Evolutionary conservation across 306 rosid species (phyloP), one percentile per base, ranked within the genome.

Genomic region (Amphicarpaea edgeworthii): DNA sequence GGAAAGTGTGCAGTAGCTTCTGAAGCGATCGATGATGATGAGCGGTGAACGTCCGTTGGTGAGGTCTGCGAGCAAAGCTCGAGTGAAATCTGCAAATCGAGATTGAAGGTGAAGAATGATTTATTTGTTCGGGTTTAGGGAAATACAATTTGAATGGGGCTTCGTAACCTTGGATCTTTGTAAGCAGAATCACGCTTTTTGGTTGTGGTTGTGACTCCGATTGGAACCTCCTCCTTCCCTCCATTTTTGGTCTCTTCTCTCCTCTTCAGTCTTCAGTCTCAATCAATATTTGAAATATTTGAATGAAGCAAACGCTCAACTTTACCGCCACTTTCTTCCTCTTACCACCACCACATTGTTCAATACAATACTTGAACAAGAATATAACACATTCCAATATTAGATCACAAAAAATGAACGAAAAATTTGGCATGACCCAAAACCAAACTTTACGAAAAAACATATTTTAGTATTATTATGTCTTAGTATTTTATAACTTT

Each of bases 21-120:
- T 73, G 82, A 94, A 94, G 8, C 95, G 96, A 62, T 90, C 68
- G 28, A 94, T 82, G 73, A 77, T 73, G 53, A 94, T 84, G 10
- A 59, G 69, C 67, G 93, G 93, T 20, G 96, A 87, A 21, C 86
- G 78, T 16, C 92, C 85, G 16, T 68, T 75, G 83, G 84, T 78
- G 40, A 94, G 83, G 28, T 90, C 90, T 12, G 61, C 23, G 7
- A 92, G 57, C 47, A 94, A 45, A 70, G 82, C 62, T 70, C 83
- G 78, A 60, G 92, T 90, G 72, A 94, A 85, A 16, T 87, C 97
- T 92, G 91, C 53, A 61, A 74, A 57, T 47, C 43, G 17, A 57
- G 24, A 12, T 46, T 42, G 0, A 12, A 46, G 17, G 17, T 15
- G 41, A 70, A 55, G 21, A 8, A 58, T 12, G 6, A 58, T 12